These are phyloP conservation scores for Diaporthe amygdali DNA, from an alignment of 2,329 filamentous ascomycete species.

Conservation along the genomic window DNA sequence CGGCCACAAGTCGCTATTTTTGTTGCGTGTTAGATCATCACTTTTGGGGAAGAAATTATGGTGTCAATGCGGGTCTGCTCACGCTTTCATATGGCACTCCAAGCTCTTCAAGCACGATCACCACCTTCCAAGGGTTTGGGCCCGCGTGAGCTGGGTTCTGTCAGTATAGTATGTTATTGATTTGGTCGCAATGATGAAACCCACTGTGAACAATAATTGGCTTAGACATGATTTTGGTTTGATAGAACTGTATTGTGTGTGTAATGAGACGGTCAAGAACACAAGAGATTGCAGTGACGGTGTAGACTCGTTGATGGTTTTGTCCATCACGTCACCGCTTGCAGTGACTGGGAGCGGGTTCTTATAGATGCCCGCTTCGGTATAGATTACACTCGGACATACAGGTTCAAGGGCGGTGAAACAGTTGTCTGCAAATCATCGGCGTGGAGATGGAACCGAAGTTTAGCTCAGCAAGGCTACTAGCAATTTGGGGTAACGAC, in stretches of 20 bases:
- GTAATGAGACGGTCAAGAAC: neutral
- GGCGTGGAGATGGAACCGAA: neutral
- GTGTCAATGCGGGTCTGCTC: conserved; percentile 19
- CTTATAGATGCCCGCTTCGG: neutral
- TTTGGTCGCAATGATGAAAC: neutral
- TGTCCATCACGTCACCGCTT: too few relatives aligned
- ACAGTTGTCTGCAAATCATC: neutral
- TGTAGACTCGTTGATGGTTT: neutral
- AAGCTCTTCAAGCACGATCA: conserved; percentile 38
- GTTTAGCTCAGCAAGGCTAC: neutral
- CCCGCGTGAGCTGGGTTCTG: neutral
- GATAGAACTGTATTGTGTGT: neutral
- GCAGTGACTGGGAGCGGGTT: neutral
- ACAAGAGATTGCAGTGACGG: neutral
- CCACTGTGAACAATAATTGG: neutral
- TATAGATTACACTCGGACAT: neutral
- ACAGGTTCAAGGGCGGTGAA: neutral
- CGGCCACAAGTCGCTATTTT: neutral
- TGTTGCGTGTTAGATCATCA: neutral
- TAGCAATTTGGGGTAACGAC: neutral
- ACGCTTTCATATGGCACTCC: conserved; percentile 35
- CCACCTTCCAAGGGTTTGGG: conserved; percentile 38
- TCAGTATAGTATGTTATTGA: neutral
- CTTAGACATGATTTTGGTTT: neutral
- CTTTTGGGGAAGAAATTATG: fast-evolving